Evolutionary conservation across 352 stramenopile genomes (phyloP), one percentile per base, ranked within the genome.

Genomic region (Phytopythium litorale): DNA sequence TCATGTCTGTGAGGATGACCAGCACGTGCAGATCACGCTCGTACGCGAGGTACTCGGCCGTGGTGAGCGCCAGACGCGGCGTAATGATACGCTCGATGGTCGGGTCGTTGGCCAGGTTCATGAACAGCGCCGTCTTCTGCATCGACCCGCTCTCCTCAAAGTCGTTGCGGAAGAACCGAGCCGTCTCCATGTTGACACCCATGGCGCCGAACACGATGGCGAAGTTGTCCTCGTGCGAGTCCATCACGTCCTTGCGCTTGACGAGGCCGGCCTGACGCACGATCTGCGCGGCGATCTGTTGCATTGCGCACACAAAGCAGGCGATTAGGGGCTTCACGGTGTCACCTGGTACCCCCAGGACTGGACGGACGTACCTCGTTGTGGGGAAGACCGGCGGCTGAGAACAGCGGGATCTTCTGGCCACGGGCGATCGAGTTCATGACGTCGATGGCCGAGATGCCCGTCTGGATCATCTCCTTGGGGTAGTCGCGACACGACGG

Each of bases 41-140:
- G 76, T 99, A 99, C 13, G 97, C 97, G 62, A 99, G 85, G 73
- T 99, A 99, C 77, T 99, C 97, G 51, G 97, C 97, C 21, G 97
- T 99, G 48, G 97, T 99, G 49, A 99, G 82, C 23, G 97, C 97
- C 51, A 99, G 80, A 87, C 97, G 94, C 57, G 97, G 97, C 38
- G 97, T 99, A 77, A 99, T 99, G 75, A 99, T 99, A 87, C 97
- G 97, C 82, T 99, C 97, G 73, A 99, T 99, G 30, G 97, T 99
- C 59, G 97, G 97, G 79, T 99, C 97, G 73, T 99, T 99, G 52
- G 97, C 97, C 64, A 99, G 88, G 81, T 99, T 99, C 70, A 99
- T 91, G 78, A 99, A 99, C 46, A 99, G 79, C 54, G 96, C 97
- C 52, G 97, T 99, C 77, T 97, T 95, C 71, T 99, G 94, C 96